A percentile compares a stretch with the other conserved stretches of the same genome.
Evolutionary conservation across 352 stramenopile genomes (phyloP).

Genomic region (Pythium dissimile): DNA sequence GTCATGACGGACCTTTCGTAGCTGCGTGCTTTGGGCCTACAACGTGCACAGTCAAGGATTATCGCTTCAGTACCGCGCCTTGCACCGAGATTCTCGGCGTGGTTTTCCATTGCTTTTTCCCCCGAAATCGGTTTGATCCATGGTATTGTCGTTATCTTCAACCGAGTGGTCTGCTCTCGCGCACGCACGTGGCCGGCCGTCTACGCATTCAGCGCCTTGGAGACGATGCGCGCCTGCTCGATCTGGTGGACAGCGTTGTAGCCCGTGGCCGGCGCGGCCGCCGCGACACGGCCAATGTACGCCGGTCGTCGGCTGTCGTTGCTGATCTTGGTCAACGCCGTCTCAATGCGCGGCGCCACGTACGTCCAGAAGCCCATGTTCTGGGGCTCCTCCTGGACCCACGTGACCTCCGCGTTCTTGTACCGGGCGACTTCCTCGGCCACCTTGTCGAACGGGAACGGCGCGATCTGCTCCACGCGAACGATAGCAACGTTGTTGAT

Average conservation of each 20-base stretch:
- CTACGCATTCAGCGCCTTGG: slow-evolving; percentile 71
- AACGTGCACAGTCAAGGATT: too few species aligned
- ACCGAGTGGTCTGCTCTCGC: neutral
- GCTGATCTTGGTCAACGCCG: slow-evolving; percentile 91
- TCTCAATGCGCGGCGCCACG: slow-evolving; percentile 94
- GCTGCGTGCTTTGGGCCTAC: too few species aligned
- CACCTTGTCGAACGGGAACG: slow-evolving; percentile 97
- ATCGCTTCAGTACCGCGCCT: too few species aligned
- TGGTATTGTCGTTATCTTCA: slow-evolving; percentile 1
- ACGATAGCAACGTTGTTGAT: slow-evolving; percentile 58
- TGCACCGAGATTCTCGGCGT: too few species aligned
- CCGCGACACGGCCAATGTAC: slow-evolving; percentile 94
- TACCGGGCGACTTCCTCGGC: slow-evolving; percentile 89
- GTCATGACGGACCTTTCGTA: too few species aligned
- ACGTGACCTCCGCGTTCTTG: slow-evolving; percentile 95
- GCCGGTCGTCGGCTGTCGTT: slow-evolving; percentile 72
- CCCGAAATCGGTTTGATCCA: too few species aligned
- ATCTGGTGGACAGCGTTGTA: slow-evolving; percentile 93
- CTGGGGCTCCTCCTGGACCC: slow-evolving; percentile 98
- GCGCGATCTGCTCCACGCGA: slow-evolving; percentile 88
- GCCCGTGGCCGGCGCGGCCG: slow-evolving; percentile 94
- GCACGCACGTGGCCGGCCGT: neutral
- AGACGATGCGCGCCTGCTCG: slow-evolving; percentile 92
- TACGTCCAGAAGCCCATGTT: slow-evolving; percentile 98
- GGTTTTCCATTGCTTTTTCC: too few species aligned